phyloP scores from a whole-genome alignment of 345 rosid species.

The Populus davidiana region DNA sequence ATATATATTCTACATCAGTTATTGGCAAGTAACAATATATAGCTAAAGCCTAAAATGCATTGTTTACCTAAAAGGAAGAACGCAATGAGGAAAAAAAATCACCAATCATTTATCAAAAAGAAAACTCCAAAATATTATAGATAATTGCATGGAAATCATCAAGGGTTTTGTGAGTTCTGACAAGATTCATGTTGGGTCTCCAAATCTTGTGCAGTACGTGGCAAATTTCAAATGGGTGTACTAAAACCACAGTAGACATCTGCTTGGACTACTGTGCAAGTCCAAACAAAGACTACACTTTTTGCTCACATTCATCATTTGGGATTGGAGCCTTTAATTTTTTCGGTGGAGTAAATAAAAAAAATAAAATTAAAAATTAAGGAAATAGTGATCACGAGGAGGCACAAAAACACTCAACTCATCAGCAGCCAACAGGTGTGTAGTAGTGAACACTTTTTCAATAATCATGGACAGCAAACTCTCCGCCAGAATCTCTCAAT shows the following conservation, averaged over 20 bases:
- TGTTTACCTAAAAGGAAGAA: not conserved
- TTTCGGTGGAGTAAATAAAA: not conserved
- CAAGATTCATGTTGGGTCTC: not conserved
- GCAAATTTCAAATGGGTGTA: not conserved
- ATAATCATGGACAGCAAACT: not conserved
- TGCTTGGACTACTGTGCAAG: not conserved
- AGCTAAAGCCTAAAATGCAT: too few species aligned
- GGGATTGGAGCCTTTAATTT: not conserved
- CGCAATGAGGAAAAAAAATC: not conserved
- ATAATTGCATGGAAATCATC: conserved; percentile 8
- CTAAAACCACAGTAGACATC: not conserved
- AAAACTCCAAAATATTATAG: not conserved
- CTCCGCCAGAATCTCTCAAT: not conserved
- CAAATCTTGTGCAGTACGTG: not conserved
- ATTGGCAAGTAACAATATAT: too few species aligned
- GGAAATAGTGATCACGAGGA: not conserved
- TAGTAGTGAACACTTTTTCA: not conserved
- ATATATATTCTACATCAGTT: too few species aligned
- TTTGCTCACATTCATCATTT: not conserved
- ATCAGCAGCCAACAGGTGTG: not conserved
- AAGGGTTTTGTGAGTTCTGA: not conserved
- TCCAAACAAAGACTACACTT: not conserved
- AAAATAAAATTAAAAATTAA: not conserved
- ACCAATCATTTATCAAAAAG: not conserved
- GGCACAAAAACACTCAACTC: not conserved